Conservation (phyloP, 1,284 basidiomycete species). For the Lignosus rhinocerotis region DNA sequence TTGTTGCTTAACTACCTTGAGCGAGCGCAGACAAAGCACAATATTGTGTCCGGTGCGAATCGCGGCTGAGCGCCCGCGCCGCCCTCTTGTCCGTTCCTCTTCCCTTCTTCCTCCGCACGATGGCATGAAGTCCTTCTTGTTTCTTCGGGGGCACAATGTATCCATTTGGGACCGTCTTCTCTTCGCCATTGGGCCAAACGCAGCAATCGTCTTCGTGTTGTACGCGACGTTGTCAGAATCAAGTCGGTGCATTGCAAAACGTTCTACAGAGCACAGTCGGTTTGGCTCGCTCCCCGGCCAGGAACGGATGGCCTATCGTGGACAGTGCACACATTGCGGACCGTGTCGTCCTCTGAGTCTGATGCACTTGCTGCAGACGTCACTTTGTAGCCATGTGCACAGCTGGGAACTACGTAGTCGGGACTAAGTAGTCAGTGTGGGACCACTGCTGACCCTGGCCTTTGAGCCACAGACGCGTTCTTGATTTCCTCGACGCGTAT, state of each 20-base stretch:
- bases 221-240: conserved; percentile 3
- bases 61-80: conserved; percentile 1
- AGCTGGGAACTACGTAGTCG: neutral
- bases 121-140: conserved; percentile 11
- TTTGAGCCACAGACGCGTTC: conserved; percentile 28
- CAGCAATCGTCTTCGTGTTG: neutral
- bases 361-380: conserved; percentile 24
- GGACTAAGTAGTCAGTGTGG: conserved; percentile 1
- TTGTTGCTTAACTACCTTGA: conserved; percentile 18
- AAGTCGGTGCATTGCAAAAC: conserved; percentile 7
- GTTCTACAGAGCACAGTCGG: neutral
- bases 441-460: conserved; percentile 5
- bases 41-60: neutral
- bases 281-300: conserved; percentile 10
- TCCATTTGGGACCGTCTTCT: conserved; percentile 13
- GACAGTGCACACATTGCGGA: conserved; percentile 11
- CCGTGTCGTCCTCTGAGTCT: conserved; percentile 13
- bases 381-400: conserved; percentile 18
- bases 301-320: conserved; percentile 17
- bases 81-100: conserved; percentile 11
- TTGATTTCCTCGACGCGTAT: conserved; percentile 16
- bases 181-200: conserved; percentile 5
- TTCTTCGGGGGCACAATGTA: conserved; percentile 18
- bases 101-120: conserved; percentile 11
- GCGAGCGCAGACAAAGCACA: conserved; percentile 7